Base-by-base conservation (phyloP, 805 yeast genomes). In the Cyberlindnera meyerae region DNA sequence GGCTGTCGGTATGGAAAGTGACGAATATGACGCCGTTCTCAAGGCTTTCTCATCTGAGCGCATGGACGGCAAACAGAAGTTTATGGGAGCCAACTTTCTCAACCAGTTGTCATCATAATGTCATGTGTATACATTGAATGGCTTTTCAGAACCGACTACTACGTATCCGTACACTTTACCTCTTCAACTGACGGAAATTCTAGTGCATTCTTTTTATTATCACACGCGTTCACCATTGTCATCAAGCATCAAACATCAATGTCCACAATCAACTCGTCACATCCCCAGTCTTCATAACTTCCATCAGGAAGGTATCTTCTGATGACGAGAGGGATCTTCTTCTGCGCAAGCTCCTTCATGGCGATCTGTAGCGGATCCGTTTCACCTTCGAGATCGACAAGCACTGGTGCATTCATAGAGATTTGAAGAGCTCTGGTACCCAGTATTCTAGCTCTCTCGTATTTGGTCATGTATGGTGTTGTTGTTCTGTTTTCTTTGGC, bases 361-460 rank as follows among this genome's bases (percentile, higher is more conserved):
- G 99, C 97, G 45, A 93, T 93, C 62, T 89, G 96, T 57, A 93
- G 70, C 11, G 99, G 98, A 61, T 93, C 99, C 3, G 98, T 94
- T 62, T 94, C 99, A 57, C 98, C 98, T 65, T 93, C 99, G 40
- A 93, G 77, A 57, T 94, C 98, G 28, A 93, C 98, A 57, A 93
- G 74, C 3, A 93, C 97, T 2, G 98, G 98, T 1, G 99, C 98
- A 58, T 93, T 93, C 85, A 93, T 84, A 18, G 97, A 87, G 53
- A 93, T 90, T 63, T 93, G 99, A 47, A 93, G 68, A 2, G 99
- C 98, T 54, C 99, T 76, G 9, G 99, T 93, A 18, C 99, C 99
- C 54, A 93, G 73, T 43, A 93, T 87, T 67, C 99, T 78, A 7
- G 99, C 99, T 52, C 97, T 77, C 70, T 93, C 99, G 61, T 93